Base-by-base conservation (phyloP, 768 basidiomycete genomes). In the Paxillus ammoniavirescens region DNA sequence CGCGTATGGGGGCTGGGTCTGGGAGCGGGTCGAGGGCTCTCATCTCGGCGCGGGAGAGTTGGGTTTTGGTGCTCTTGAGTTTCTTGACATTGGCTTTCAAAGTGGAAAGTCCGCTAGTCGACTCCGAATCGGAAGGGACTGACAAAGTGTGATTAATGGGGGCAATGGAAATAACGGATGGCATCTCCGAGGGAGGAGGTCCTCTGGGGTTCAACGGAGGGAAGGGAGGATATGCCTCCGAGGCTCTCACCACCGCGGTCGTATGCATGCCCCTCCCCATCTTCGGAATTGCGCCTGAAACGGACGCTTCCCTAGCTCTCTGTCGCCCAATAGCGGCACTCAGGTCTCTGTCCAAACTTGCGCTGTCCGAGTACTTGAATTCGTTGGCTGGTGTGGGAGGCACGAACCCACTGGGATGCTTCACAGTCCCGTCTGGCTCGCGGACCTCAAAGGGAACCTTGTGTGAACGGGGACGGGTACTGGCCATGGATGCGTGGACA, bases 361-460 rank as follows among this genome's bases (percentile, higher is more conserved):
- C 42, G 15, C 43, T 41, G 50, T 56, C 59, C 8, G 45, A 33
- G 15, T 62, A 51, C 43, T 61, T 66, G 61, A 75, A 77, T 8
- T 71, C 72, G 45, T 73, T 58, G 35, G 65, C 63, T 30, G 76
- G 70, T 1, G 76, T 77, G 2, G 76, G 76, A 2, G 75, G 75
- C 9, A 72, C 67, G 57, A 76, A 78, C 1, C 77, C 77, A 30
- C 73, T 75, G 1, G 76, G 69, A 46, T 76, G 75, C 36, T 65
- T 64, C 38, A 76, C 60, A 1, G 59, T 71, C 21, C 77, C 77
- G 47, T 78, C 75, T 4, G 50, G 52, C 23, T 68, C 64, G 31
- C 64, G 58, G 0, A 76, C 66, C 58, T 78, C 77, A 21, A 74
- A 75, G 1, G 77, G 77, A 6, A 78, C 67, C 63, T 78, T 78